Conservation (phyloP, 1,284 basidiomycete species). For the Somion occarium region DNA sequence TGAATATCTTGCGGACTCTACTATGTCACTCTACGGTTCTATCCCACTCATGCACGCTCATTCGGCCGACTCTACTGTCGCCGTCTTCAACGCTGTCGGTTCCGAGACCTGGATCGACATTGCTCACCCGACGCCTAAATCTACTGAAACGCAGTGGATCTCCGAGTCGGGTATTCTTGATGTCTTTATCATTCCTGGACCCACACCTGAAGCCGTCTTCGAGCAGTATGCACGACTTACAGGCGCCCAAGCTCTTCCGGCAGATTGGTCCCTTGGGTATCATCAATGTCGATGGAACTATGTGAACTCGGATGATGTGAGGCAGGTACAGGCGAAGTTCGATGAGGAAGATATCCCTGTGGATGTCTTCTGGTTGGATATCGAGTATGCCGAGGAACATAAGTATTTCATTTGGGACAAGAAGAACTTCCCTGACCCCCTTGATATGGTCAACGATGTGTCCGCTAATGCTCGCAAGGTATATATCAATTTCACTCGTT, state of each 20-base stretch:
- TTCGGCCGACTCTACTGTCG: slow-evolving; percentile 79
- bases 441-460: slow-evolving; percentile 89
- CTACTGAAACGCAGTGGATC: slow-evolving; percentile 91
- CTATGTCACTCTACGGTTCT: slow-evolving; percentile 90
- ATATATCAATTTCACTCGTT: slow-evolving; percentile 8
- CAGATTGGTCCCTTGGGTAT: slow-evolving; percentile 90
- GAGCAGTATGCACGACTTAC: slow-evolving; percentile 84
- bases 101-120: slow-evolving; percentile 98
- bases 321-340: slow-evolving; percentile 83
- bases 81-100: slow-evolving; percentile 85
- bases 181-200: slow-evolving; percentile 89
- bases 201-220: slow-evolving; percentile 78
- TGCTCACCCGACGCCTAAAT: slow-evolving; percentile 55
- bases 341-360: slow-evolving; percentile 94
- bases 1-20: slow-evolving; percentile 89
- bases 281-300: slow-evolving; percentile 99
- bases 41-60: slow-evolving; percentile 95
- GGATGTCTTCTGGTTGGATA: slow-evolving; percentile 98
- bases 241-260: slow-evolving; percentile 83
- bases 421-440: slow-evolving; percentile 89
- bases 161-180: slow-evolving; percentile 97
- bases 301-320: slow-evolving; percentile 84
- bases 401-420: slow-evolving; percentile 98
- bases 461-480: slow-evolving; percentile 87
- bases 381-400: slow-evolving; percentile 93